Percentiles rank a stretch among this genome's conserved stretches.
These are phyloP conservation scores for Alternaria tenuissima DNA, from an alignment of 2,329 filamentous ascomycete species.

Conservation along the genomic window DNA sequence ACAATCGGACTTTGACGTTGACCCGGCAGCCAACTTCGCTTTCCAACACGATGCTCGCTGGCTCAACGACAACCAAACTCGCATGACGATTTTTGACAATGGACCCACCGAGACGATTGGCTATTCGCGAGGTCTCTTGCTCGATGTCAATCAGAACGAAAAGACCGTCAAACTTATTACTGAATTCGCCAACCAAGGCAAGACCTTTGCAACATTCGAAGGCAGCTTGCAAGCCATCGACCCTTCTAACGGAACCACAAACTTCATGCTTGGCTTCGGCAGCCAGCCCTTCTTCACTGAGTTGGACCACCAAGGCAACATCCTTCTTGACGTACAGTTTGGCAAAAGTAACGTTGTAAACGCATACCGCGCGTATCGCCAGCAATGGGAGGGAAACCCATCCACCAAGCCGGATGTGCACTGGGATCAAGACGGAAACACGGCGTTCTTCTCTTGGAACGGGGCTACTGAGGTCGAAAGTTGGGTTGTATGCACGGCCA, in stretches of 20 bases:
- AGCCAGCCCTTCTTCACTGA: constrained; percentile 60
- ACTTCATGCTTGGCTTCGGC: constrained; percentile 60
- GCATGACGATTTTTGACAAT: constrained; percentile 54
- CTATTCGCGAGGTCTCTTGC: constrained; percentile 46
- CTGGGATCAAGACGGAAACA: constrained; percentile 19
- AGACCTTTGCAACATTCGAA: constrained; percentile 50
- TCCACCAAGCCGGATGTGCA: constrained; percentile 25
- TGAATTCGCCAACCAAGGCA: constrained; percentile 51
- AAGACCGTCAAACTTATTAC: constrained; percentile 56
- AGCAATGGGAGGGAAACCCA: constrained; percentile 30
- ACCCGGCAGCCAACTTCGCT: constrained; percentile 20
- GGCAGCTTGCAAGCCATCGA: constrained; percentile 53
- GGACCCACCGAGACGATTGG: constrained; percentile 27
- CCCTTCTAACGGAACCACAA: constrained; percentile 43
- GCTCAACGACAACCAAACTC: constrained; percentile 24
- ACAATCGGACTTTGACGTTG: constrained; percentile 25
- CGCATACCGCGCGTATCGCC: constrained; percentile 49
- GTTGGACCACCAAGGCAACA: constrained; percentile 49
- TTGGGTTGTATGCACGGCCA: constrained; percentile 40
- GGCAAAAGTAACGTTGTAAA: constrained; percentile 45
- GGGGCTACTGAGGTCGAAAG: constrained; percentile 35
- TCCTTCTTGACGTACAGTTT: constrained; percentile 55
- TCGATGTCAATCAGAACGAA: constrained; percentile 50
- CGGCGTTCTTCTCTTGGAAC: constrained; percentile 38
- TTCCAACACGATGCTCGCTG: constrained; percentile 34